Percentiles rank a stretch among this genome's conserved stretches.
These are phyloP conservation scores for Lachnellula arida DNA, from an alignment of 2,329 filamentous ascomycete genomes.

Conservation along the genomic window DNA sequence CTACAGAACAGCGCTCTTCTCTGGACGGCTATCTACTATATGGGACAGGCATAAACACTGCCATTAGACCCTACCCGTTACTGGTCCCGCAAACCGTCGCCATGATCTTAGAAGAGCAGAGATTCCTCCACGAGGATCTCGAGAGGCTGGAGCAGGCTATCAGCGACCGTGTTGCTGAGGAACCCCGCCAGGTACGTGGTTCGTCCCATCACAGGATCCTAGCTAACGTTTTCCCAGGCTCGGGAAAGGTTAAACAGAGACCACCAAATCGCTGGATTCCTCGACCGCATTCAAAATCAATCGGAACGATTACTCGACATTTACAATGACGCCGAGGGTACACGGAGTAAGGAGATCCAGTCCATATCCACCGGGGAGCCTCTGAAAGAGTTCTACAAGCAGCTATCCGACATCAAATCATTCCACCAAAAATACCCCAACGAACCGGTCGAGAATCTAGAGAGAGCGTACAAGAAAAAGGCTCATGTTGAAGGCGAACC, in stretches of 20 bases:
- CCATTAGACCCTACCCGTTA: not conserved
- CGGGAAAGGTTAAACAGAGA: slow-evolving; percentile 86
- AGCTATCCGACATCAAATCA: slow-evolving; percentile 73
- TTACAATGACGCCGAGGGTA: slow-evolving; percentile 73
- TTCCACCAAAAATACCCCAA: slow-evolving; percentile 91
- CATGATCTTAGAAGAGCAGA: slow-evolving; percentile 89
- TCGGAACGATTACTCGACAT: slow-evolving; percentile 75
- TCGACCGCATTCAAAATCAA: slow-evolving; percentile 83
- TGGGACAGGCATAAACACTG: too few species aligned
- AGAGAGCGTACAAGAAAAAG: slow-evolving; percentile 79
- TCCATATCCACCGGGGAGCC: slow-evolving; percentile 78
- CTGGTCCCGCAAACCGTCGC: slow-evolving; percentile 12
- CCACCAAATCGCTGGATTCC: slow-evolving; percentile 83
- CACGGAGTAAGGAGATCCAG: slow-evolving; percentile 74
- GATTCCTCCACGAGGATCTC: slow-evolving; percentile 91
- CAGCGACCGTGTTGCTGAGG: slow-evolving; percentile 80
- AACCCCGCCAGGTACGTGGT: slow-evolving; percentile 72
- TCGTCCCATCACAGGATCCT: not conserved
- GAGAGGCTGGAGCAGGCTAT: slow-evolving; percentile 94
- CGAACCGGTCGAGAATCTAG: slow-evolving; percentile 91
- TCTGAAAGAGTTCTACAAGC: slow-evolving; percentile 87
- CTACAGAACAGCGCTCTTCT: not conserved
- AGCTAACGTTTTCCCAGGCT: slow-evolving; percentile 50
- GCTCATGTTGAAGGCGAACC: slow-evolving; percentile 60
- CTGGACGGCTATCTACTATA: too few species aligned